Evolutionary conservation across 2,329 filamentous ascomycete genomes (phyloP).

Genomic region (Stemphylium vesicarium): DNA sequence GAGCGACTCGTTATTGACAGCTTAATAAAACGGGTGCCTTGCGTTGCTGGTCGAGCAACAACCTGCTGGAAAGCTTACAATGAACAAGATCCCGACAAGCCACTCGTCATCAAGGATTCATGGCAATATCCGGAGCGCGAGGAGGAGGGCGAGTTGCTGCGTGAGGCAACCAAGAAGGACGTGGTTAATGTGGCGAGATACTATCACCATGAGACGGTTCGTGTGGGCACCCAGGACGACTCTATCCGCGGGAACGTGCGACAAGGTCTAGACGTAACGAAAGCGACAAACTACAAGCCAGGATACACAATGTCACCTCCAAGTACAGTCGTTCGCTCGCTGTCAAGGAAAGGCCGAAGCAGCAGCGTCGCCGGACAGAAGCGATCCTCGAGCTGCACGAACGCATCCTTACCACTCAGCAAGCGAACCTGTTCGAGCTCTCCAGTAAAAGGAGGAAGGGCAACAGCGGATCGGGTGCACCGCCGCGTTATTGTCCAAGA

Average conservation of each 20-base stretch:
- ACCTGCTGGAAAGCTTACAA: background rate
- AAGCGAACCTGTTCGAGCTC: slow-evolving; percentile 10
- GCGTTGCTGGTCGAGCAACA: slow-evolving; percentile 17
- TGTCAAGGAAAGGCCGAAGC: slow-evolving; percentile 1
- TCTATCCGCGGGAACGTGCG: background rate
- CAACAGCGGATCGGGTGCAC: slow-evolving; percentile 47
- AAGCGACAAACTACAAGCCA: slow-evolving; percentile 1
- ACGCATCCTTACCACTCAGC: slow-evolving; percentile 31
- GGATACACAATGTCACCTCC: slow-evolving; percentile 5
- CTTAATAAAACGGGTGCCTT: slow-evolving; percentile 22
- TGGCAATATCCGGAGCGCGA: background rate
- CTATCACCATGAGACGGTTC: slow-evolving; percentile 54
- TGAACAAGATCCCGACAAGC: background rate
- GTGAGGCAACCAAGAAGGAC: slow-evolving; percentile 44
- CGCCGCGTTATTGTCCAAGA: slow-evolving; percentile 49
- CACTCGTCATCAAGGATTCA: background rate
- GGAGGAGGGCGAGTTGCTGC: slow-evolving; percentile 1
- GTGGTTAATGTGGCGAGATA: slow-evolving; percentile 52
- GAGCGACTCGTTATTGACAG: slow-evolving; percentile 19
- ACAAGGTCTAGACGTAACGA: slow-evolving; percentile 2
- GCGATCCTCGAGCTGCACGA: slow-evolving; percentile 25
- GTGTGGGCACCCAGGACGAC: slow-evolving; percentile 6
- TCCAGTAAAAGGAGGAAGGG: slow-evolving; percentile 9
- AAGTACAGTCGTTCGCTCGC: slow-evolving; percentile 17
- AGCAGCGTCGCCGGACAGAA: slow-evolving; percentile 14